Evolutionary conservation across 192 early-diverging fungal species (phyloP), one percentile per base, ranked within the genome.

Genomic region (Coemansia sp.): DNA sequence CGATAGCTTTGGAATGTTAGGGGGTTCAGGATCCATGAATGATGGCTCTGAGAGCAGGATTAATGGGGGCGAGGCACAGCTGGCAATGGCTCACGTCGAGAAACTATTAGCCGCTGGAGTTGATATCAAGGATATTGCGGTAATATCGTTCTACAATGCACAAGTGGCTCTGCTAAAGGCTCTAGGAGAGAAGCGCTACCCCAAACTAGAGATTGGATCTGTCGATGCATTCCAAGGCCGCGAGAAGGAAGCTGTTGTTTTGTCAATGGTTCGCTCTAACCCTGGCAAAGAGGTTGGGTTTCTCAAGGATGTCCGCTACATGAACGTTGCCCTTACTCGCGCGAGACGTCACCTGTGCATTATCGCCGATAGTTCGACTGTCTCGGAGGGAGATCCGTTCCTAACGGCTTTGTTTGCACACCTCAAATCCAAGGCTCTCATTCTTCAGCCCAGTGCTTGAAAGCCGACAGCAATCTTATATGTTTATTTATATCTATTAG

Each of bases 151-250:
- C 0, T 96, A 96, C 73, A 78, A 83, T 38, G 92, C 87, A 0
- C 93, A 94, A 73, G 89, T 91, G 1, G 34, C 76, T 36, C 34
- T 36, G 34, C 34, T 36, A 36, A 36, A 36, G 34, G 3, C 4
- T 7, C 34, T 36, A 36, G 34, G 34, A 36, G 34, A 75, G 46
- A 82, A 84, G 40, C 69, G 64, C 40, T 89, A 83, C 65, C 88
- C 86, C 1, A 74, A 63, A 11, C 75, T 93, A 50, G 91, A 92
- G 70, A 87, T 94, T 20, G 91, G 89, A 0, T 85, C 89, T 24
- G 90, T 94, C 9, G 93, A 95, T 74, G 92, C 92, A 3, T 92
- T 94, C 61, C 93, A 95, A 68, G 94, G 95, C 3, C 85, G 91
- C n/a, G 95, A 95, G 72, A 93, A 93, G 69, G 89, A 95, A 64